Conservation (phyloP, 768 basidiomycete species). For the Termitomyces sp. region DNA sequence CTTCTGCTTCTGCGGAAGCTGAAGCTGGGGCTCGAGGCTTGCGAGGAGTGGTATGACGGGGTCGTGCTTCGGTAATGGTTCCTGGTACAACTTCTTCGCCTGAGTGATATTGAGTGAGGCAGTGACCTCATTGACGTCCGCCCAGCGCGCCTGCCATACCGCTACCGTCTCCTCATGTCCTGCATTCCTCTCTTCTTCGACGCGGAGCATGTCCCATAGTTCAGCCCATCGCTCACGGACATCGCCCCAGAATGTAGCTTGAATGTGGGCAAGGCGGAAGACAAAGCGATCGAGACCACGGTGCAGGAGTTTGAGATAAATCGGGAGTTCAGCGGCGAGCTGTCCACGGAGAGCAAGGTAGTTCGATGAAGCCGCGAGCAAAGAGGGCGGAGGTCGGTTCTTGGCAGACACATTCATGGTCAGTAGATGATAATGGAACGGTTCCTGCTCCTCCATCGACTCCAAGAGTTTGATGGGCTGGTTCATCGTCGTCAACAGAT, state of each 20-base stretch:
- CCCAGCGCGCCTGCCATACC: conserved; percentile 71
- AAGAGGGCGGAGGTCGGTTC: conserved; percentile 61
- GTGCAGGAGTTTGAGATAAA: conserved; percentile 55
- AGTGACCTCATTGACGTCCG: conserved; percentile 55
- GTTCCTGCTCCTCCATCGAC: conserved; percentile 71
- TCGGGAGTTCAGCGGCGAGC: conserved; percentile 67
- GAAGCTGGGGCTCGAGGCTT: conserved; percentile 14
- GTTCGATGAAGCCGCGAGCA: conserved; percentile 71
- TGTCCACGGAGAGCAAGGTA: conserved; percentile 77
- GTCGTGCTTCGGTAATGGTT: conserved; percentile 16
- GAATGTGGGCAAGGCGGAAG: conserved; percentile 49
- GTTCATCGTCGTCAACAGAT: conserved; percentile 55
- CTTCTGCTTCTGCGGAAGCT: conserved; percentile 3
- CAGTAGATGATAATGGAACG: conserved; percentile 67
- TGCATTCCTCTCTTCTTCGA: conserved; percentile 67
- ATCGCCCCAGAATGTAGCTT: conserved; percentile 56
- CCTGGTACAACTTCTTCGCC: conserved; percentile 21
- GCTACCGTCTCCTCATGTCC: conserved; percentile 65
- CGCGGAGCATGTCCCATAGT: conserved; percentile 81
- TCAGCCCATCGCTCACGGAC: conserved; percentile 67
- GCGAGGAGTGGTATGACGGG: conserved; percentile 3
- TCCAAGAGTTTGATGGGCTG: conserved; percentile 64
- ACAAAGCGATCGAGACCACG: conserved; percentile 55
- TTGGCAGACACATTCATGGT: conserved; percentile 60
- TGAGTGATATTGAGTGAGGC: conserved; percentile 30